These are phyloP conservation scores for Verticillium tricorpus DNA, from an alignment of 2,329 filamentous ascomycete genomes.

Conservation along the genomic window DNA sequence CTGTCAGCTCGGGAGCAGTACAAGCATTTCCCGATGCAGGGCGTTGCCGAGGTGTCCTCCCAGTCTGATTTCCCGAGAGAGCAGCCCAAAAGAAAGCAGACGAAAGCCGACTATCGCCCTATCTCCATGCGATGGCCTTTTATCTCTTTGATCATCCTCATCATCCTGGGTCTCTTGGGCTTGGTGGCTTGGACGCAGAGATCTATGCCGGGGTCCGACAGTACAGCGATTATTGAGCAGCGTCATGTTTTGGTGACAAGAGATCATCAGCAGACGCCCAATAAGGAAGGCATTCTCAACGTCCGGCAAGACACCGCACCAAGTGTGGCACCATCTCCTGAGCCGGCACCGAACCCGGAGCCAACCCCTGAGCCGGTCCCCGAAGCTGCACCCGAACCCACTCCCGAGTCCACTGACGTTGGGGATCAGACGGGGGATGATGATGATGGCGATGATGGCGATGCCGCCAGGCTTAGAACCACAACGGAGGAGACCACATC, in stretches of 20 bases:
- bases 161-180: constrained; percentile 20
- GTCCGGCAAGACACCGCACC: constrained; percentile 5
- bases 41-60: background rate
- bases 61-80: background rate
- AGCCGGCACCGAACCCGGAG: background rate
- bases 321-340: background rate
- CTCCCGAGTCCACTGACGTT: background rate
- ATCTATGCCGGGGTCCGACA: constrained; percentile 25
- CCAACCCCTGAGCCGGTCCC: background rate
- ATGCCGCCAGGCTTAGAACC: background rate
- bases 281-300: background rate
- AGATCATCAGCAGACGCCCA: background rate
- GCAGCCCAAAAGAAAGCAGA: background rate
- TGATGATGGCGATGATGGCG: background rate
- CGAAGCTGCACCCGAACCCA: background rate
- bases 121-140: constrained; percentile 28
- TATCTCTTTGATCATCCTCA: constrained; percentile 17
- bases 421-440: background rate
- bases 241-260: background rate
- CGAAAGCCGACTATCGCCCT: constrained; percentile 24
- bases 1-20: background rate
- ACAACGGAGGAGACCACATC: background rate
- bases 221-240: constrained; percentile 17
- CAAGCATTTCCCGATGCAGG: background rate
- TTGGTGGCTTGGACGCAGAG: constrained; percentile 22